A percentile compares a stretch with the other conserved stretches of the same genome.
phyloP scores from a whole-genome alignment of 2,329 filamentous ascomycete genomes.

The Colletotrichum echinochloae region DNA sequence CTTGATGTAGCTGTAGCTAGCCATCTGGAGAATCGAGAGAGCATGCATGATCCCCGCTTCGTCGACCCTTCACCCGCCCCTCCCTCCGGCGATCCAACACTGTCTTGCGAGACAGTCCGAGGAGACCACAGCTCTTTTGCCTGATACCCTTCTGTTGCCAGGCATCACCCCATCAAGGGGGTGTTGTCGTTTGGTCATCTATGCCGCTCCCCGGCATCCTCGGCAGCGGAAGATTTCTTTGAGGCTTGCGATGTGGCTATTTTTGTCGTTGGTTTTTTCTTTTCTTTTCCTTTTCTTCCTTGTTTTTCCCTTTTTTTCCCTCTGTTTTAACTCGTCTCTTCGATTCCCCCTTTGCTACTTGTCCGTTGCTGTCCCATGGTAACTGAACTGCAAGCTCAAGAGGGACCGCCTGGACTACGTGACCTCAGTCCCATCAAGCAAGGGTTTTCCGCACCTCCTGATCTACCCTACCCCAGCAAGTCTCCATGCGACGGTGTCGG shows the following conservation, averaged over 20 bases:
- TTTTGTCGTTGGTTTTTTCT: neutral
- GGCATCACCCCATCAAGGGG: conserved; percentile 17
- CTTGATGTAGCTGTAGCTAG: neutral
- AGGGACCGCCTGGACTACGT: too few relatives aligned
- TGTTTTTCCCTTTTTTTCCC: too few relatives aligned
- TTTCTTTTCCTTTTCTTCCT: neutral
- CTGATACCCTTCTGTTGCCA: conserved; percentile 30
- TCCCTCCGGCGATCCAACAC: conserved; percentile 29
- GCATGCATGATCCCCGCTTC: conserved; percentile 35
- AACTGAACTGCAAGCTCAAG: too few relatives aligned
- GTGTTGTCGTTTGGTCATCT: neutral
- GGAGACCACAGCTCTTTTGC: neutral
- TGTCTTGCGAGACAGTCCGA: too few relatives aligned
- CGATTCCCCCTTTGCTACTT: too few relatives aligned
- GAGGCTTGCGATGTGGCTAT: neutral
- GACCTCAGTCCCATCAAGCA: too few relatives aligned
- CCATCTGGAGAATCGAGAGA: too few relatives aligned
- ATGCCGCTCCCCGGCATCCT: neutral
- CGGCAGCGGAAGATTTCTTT: neutral
- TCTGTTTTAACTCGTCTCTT: too few relatives aligned
- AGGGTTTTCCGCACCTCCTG: neutral
- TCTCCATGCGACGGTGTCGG: conserved; percentile 11
- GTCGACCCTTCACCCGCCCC: conserved; percentile 9
- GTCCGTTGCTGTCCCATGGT: conserved; percentile 1
- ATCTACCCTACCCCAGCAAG: neutral